Conservation (phyloP, 768 basidiomycete species). For the Mycena vulgaris region DNA sequence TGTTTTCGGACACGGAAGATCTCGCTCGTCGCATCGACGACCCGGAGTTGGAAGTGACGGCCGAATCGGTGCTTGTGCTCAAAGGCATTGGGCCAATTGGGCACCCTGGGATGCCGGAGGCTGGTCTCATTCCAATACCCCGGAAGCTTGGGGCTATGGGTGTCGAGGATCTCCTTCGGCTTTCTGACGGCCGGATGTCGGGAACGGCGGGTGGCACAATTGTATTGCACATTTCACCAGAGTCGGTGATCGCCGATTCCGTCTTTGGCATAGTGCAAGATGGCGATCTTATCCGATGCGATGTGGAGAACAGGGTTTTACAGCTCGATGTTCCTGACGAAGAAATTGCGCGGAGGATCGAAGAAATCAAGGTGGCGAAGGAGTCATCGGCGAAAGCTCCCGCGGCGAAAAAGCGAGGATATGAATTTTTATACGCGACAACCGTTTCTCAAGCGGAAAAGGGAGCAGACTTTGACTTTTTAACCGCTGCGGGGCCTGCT, state of each 20-base stretch:
- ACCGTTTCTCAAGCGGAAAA: constrained; percentile 38
- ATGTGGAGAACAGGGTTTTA: constrained; percentile 61
- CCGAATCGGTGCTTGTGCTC: constrained; percentile 36
- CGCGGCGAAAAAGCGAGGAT: constrained; percentile 63
- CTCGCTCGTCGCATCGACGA: constrained; percentile 68
- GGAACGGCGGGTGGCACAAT: constrained; percentile 70
- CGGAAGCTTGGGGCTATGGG: constrained; percentile 66
- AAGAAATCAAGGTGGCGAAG: constrained; percentile 62
- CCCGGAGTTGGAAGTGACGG: constrained; percentile 46
- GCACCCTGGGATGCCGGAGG: constrained; percentile 39
- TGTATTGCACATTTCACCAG: constrained; percentile 69
- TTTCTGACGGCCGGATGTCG: constrained; percentile 78
- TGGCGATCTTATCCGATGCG: constrained; percentile 70
- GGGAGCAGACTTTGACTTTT: constrained; percentile 38
- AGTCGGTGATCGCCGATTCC: constrained; percentile 71
- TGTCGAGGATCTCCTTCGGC: constrained; percentile 56
- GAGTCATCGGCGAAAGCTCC: constrained; percentile 43
- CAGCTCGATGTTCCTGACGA: constrained; percentile 64
- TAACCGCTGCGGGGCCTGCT: constrained; percentile 34
- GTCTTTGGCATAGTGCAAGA: constrained; percentile 72
- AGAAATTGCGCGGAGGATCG: constrained; percentile 58
- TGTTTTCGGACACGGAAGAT: constrained; percentile 50
- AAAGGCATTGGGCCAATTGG: constrained; percentile 38
- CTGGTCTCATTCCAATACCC: constrained; percentile 60
- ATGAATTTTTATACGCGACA: constrained; percentile 37